Evolutionary conservation across 352 stramenopile genomes (phyloP), one percentile per base, ranked within the genome.

Genomic region (Elongisporangium senticosum): DNA sequence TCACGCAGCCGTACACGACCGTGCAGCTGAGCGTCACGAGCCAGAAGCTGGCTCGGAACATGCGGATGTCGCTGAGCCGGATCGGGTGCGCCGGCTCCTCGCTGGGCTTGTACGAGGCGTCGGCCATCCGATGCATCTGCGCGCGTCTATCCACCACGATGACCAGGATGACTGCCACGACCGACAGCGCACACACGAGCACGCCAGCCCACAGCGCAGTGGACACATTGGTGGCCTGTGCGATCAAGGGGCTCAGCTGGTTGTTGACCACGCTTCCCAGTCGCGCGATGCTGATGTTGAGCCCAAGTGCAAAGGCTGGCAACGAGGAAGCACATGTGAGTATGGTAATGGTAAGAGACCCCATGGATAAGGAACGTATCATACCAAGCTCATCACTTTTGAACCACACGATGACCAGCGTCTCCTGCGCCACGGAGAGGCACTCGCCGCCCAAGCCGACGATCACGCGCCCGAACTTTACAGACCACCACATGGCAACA

Each of bases 1-100:
- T 74, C 15, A 97, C 81, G 54, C 78, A 89, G 26, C 83, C 88
- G 58, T 97, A 97, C 21, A 94, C 71, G 6, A 94, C 74, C 24
- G 96, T 58, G 61, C 83, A 96, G 24, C 69, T 84, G n/a, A 94
- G 56, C 4, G 69, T 74, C 7, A 96, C 59, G 7, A 94, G 56
- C 83, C 81, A 95, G 51, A 93, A 95, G 5, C 79, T 61, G 20
- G 71, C 69, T 13, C 69, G 69, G 55, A 83, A 83, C 21, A 79
- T 61, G 15, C 71, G 65, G 26, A 83, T 56, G 53, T 83, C 74
- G 21, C 66, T 59, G 24, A 81, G 67, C 39, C 61, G 69, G 56
- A 83, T 72, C 40, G 53, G 65, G 52, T 75, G 65, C 15, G 56
- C 58, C 15, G 51, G 53, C 50, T 54, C 33, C 43, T 17, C 22